Evolutionary conservation across 257 asterid species (phyloP).

Genomic region (Solanum chmielewskii): DNA sequence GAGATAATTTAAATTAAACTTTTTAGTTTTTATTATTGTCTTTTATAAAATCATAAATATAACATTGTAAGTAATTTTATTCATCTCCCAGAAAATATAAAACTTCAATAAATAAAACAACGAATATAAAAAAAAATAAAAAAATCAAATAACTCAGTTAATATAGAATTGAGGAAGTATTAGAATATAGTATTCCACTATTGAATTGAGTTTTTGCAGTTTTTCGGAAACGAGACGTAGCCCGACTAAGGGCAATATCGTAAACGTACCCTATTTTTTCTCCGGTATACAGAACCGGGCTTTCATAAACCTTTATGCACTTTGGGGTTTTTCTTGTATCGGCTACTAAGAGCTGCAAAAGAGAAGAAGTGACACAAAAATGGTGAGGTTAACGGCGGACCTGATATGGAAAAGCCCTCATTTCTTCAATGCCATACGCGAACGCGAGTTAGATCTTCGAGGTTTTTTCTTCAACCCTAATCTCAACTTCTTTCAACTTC

Average conservation of each 20-base stretch:
- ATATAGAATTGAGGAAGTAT: no score
- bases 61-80: no score
- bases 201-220: not conserved
- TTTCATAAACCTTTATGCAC: not conserved
- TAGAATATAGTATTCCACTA: not conserved
- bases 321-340: slow-evolving; percentile 3
- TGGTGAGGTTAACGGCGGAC: slow-evolving; percentile 94
- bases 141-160: no score
- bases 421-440: slow-evolving; percentile 88
- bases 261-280: not conserved
- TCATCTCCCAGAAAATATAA: no score
- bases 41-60: no score
- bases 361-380: not conserved
- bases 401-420: slow-evolving; percentile 93
- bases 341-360: not conserved
- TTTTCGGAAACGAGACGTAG: not conserved
- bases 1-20: no score
- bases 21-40: fast-evolving
- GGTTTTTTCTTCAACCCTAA: slow-evolving; percentile 39
- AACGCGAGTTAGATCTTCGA: slow-evolving; percentile 94
- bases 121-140: no score
- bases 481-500: not conserved
- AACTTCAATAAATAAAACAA: no score
- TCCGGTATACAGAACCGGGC: not conserved
- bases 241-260: not conserved